These are phyloP conservation scores for Uronychia setigera DNA, from an alignment of 73 alveolate genomes.

Conservation along the genomic window DNA sequence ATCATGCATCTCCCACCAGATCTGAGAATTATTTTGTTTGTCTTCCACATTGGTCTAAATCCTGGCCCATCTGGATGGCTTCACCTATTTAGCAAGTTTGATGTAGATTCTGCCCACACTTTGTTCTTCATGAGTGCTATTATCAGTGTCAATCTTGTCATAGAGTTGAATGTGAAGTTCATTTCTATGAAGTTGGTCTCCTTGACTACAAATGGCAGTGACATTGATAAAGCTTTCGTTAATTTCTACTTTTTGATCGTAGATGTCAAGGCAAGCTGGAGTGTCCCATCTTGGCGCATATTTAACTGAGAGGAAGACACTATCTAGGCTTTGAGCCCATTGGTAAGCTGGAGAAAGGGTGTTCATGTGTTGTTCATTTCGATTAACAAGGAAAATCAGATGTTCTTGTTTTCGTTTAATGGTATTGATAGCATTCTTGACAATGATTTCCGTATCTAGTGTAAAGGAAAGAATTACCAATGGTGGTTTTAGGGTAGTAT, in stretches of 20 bases:
- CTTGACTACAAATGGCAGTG: constrained; percentile 17
- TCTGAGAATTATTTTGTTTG: constrained; percentile 18
- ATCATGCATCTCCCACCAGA: constrained; percentile 26
- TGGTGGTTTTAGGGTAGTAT: neutral
- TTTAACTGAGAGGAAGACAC: constrained; percentile 18
- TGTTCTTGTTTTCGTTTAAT: neutral
- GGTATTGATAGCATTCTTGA: neutral
- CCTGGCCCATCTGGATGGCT: constrained; percentile 23
- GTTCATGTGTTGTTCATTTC: neutral
- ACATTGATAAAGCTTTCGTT: constrained; percentile 13
- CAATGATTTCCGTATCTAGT: neutral
- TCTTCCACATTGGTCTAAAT: neutral
- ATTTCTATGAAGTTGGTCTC: constrained; percentile 13
- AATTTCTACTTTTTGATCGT: constrained; percentile 16
- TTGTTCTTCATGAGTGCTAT: constrained; percentile 8
- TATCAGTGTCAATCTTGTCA: constrained; percentile 7
- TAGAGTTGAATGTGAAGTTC: neutral
- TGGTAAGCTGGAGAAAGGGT: constrained; percentile 28
- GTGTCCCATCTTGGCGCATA: constrained; percentile 29
- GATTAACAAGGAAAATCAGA: neutral
- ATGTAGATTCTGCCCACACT: constrained; percentile 24
- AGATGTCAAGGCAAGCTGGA: constrained; percentile 27
- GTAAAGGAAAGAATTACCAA: neutral
- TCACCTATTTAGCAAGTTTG: constrained; percentile 14
- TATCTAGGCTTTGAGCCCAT: constrained; percentile 50